Evolutionary conservation across 2,329 filamentous ascomycete species (phyloP).

Genomic region (Fusarium compactum): DNA sequence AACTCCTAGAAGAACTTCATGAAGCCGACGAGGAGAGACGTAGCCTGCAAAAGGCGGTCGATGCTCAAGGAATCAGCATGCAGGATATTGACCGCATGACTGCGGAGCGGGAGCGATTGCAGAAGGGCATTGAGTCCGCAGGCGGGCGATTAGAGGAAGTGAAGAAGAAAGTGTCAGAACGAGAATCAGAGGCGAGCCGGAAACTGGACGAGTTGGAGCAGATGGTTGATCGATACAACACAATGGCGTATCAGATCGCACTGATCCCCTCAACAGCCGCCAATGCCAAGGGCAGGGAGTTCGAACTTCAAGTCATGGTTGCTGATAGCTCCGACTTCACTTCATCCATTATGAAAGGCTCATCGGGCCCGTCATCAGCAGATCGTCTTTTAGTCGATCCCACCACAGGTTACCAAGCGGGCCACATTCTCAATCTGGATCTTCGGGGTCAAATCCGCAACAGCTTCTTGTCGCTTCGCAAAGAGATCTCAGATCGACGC

Average conservation of each 20-base stretch:
- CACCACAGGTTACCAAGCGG: slow-evolving; percentile 88
- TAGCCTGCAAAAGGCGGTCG: slow-evolving; percentile 85
- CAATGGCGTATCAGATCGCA: slow-evolving; percentile 91
- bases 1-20: slow-evolving; percentile 78
- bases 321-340: slow-evolving; percentile 83
- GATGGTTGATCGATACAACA: slow-evolving; percentile 91
- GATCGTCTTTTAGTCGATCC: slow-evolving; percentile 87
- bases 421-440: slow-evolving; percentile 89
- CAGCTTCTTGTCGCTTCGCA: slow-evolving; percentile 81
- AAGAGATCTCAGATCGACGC: slow-evolving; percentile 91
- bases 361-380: slow-evolving; percentile 57
- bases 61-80: slow-evolving; percentile 94
- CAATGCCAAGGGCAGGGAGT: slow-evolving; percentile 87
- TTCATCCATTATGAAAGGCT: slow-evolving; percentile 67
- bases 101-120: slow-evolving; percentile 91
- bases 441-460: slow-evolving; percentile 85
- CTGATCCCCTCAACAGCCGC: slow-evolving; percentile 86
- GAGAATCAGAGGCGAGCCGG: slow-evolving; percentile 85
- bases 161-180: slow-evolving; percentile 84
- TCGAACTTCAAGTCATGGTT: slow-evolving; percentile 86
- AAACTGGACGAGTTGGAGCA: slow-evolving; percentile 94
- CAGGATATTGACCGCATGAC: slow-evolving; percentile 99
- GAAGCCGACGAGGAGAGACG: slow-evolving; percentile 86
- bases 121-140: slow-evolving; percentile 85
- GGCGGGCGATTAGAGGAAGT: slow-evolving; percentile 83